A percentile compares a stretch with the other conserved stretches of the same genome.
phyloP scores from a whole-genome alignment of 441 rosid genomes.

The Populus tomentosa region DNA sequence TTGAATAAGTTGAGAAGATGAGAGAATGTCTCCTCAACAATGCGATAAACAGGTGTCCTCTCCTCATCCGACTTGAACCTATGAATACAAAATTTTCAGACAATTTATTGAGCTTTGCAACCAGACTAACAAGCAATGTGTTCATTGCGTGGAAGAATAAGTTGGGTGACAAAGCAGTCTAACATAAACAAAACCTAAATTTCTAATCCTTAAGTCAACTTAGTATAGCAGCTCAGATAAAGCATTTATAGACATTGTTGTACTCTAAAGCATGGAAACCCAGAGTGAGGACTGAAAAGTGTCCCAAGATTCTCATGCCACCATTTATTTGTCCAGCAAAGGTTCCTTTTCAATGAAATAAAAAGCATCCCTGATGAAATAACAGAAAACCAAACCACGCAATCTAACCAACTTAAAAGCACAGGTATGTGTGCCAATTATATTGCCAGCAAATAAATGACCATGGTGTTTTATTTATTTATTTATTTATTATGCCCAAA shows the following conservation, averaged over 20 bases:
- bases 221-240: not conserved
- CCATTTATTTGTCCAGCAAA: not conserved
- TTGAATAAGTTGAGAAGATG: constrained; percentile 75
- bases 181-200: not conserved
- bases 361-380: not conserved
- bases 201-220: not conserved
- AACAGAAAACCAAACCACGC: not conserved
- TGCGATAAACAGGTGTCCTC: constrained; percentile 74
- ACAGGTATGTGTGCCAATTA: not conserved
- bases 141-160: not conserved
- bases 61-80: constrained; percentile 99
- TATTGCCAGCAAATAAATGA: not conserved
- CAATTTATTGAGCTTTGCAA: not conserved
- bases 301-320: not conserved
- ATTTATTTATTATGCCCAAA: not conserved
- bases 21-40: constrained; percentile 87
- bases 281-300: not conserved
- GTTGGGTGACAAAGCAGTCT: not conserved
- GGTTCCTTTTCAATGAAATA: not conserved
- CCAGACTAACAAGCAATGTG: too few species aligned
- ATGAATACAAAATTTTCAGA: not conserved
- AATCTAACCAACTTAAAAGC: not conserved
- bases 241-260: not conserved
- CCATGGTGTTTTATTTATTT: not conserved
- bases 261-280: not conserved